Evolutionary conservation across 495 filamentous ascomycete genomes (phyloP), one percentile per base, ranked within the genome.

Genomic region (Umbilicaria muhlenbergii): DNA sequence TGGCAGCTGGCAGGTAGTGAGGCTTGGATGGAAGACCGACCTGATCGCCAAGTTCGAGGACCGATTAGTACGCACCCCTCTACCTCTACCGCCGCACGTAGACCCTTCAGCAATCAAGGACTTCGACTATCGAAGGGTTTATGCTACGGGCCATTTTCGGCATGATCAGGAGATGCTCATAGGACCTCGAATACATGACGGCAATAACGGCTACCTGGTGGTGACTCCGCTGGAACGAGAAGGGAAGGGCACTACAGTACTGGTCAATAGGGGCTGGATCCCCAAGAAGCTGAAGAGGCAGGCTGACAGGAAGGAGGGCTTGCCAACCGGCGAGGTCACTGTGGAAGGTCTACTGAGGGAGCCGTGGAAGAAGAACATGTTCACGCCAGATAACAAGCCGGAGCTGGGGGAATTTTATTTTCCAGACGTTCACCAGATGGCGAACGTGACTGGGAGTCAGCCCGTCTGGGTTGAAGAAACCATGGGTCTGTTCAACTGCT

Each of bases 161-260:
- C 91, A 98, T 63, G 87, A 94, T 54, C 75, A 81, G 58, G 91
- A 98, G 63, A 96, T 96, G 88, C 68, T 98, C 12, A 71, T 98
- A 42, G 91, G 91, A 11, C 91, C 91, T 36, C 79, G 91, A 15
- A 77, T 94, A 61, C 73, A 73, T 35, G 88, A 98, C 34, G 89
- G 87, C 33, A 73, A 91, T 55, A 78, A 94, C 54, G 91, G 91
- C 0, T 98, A 75, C 64, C 67, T 86, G 43, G 92, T 96, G 14
- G 65, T 96, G 21, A 96, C 91, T 32, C 91, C 91, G 11, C 67
- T 98, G 13, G 86, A 94, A 60, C 67, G 91, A 18, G 66, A 60
- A 0, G 68, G 67, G 1, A 70, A 62, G n/a, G 54, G 68, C 39
- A 79, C 71, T 17, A 86, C 77, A 3, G 73, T 98, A 11, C 61